Evolutionary conservation across 768 basidiomycete species (phyloP).

Genomic region (Dacryopinax primogenitus): DNA sequence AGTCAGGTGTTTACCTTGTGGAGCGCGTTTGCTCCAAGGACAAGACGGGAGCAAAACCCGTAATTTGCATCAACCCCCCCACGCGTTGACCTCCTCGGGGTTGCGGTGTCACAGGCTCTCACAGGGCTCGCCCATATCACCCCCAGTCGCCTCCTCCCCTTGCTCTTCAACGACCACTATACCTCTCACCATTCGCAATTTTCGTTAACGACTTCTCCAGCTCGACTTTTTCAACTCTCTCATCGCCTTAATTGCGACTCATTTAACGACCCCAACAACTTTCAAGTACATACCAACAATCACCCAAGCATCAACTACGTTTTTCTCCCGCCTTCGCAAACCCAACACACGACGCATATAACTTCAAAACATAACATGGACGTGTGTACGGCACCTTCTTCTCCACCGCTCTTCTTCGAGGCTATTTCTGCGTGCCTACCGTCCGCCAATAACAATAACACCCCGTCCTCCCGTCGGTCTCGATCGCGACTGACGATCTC

Average conservation of each 20-base stretch:
- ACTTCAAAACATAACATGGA: slow-evolving; percentile 8
- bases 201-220: slow-evolving; percentile 6
- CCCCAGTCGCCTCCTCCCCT: background rate
- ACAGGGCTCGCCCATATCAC: no score
- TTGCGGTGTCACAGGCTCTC: background rate
- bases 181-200: background rate
- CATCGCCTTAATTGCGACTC: background rate
- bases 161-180: slow-evolving; percentile 8
- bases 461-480: slow-evolving; percentile 8
- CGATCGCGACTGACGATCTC: slow-evolving; percentile 9
- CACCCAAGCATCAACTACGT: background rate
- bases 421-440: background rate
- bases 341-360: slow-evolving; percentile 9
- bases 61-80: background rate
- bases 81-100: slow-evolving; percentile 6
- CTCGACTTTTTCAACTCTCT: background rate
- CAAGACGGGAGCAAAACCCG: background rate
- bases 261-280: background rate
- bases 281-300: background rate
- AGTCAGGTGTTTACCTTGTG: slow-evolving; percentile 8
- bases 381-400: slow-evolving; percentile 5
- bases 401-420: slow-evolving; percentile 6
- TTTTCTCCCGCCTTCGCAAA: background rate
- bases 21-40: background rate
- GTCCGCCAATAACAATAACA: slow-evolving; percentile 3